phyloP scores from a whole-genome alignment of 208 protist genomes.

The Leishmania martiniquensis region DNA sequence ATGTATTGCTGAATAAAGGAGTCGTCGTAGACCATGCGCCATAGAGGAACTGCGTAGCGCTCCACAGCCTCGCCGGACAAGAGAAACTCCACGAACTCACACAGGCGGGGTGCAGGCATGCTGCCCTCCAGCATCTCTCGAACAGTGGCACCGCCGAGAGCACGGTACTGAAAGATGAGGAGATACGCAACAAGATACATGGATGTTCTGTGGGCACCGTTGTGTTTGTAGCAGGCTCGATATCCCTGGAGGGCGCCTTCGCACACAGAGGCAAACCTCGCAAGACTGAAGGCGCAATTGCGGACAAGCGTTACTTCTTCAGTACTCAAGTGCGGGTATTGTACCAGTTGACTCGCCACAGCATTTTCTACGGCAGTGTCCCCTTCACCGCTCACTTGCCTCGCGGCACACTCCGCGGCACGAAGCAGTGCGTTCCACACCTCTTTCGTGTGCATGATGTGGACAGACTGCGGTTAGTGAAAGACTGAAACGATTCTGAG shows the following conservation, averaged over 20 bases:
- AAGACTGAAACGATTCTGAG: not conserved
- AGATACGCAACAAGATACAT: slow-evolving; percentile 84
- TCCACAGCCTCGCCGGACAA: slow-evolving; percentile 34
- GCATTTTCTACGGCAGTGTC: slow-evolving; percentile 46
- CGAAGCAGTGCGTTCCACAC: slow-evolving; percentile 59
- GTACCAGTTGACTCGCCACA: slow-evolving; percentile 38
- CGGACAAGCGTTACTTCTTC: slow-evolving; percentile 48
- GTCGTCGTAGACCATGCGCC: slow-evolving; percentile 58
- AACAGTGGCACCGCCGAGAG: slow-evolving; percentile 45
- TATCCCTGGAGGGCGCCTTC: slow-evolving; percentile 79
- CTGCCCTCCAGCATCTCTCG: slow-evolving; percentile 56
- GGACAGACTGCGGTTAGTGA: not conserved
- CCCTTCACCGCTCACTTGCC: slow-evolving; percentile 5
- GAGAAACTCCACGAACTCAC: slow-evolving; percentile 73
- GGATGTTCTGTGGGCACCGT: slow-evolving; percentile 37
- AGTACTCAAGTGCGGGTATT: slow-evolving; percentile 18
- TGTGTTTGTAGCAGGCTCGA: slow-evolving; percentile 66
- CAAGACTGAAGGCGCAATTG: slow-evolving; percentile 51
- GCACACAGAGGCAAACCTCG: slow-evolving; percentile 62
- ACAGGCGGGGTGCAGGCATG: slow-evolving; percentile 47
- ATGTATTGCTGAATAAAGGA: slow-evolving; percentile 52
- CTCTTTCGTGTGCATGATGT: slow-evolving; percentile 51
- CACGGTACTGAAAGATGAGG: slow-evolving; percentile 64
- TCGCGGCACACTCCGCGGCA: slow-evolving; percentile 38
- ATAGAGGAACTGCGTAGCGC: slow-evolving; percentile 45